Conservation (phyloP, 805 yeast species). For the Tetrapisispora phaffii region DNA sequence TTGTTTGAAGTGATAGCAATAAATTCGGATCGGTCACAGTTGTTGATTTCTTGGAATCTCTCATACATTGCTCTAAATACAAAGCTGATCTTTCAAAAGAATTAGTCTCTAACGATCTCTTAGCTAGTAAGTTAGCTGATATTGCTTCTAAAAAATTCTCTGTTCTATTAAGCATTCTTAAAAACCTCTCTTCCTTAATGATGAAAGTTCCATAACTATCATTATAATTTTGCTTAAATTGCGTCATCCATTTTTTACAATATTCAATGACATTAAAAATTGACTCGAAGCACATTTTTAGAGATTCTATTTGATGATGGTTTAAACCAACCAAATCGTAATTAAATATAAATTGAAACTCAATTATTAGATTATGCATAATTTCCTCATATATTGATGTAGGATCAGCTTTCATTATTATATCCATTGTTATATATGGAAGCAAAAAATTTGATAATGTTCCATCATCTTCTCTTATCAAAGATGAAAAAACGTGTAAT, state of each 20-base stretch:
- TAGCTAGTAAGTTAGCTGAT: slow-evolving; percentile 64
- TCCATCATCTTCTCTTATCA: slow-evolving; percentile 59
- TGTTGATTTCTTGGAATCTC: slow-evolving; percentile 23
- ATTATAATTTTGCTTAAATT: slow-evolving; percentile 30
- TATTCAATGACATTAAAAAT: slow-evolving; percentile 76
- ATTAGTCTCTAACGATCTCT: slow-evolving; percentile 70
- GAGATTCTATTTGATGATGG: slow-evolving; percentile 48
- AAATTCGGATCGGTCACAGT: slow-evolving; percentile 22
- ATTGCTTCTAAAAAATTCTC: slow-evolving; percentile 42
- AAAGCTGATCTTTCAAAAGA: slow-evolving; percentile 82
- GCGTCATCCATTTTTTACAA: slow-evolving; percentile 62
- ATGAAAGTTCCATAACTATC: slow-evolving; percentile 21
- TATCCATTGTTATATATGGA: slow-evolving; percentile 65
- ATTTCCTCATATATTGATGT: slow-evolving; percentile 33
- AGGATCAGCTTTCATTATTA: slow-evolving; percentile 43
- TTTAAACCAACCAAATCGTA: slow-evolving; percentile 36
- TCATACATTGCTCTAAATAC: slow-evolving; percentile 68
- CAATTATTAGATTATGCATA: slow-evolving; percentile 40
- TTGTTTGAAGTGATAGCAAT: slow-evolving; percentile 48
- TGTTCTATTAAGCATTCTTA: slow-evolving; percentile 29
- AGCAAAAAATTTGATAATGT: slow-evolving; percentile 59
- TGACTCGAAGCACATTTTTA: slow-evolving; percentile 58
- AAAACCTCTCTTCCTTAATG: slow-evolving; percentile 17
- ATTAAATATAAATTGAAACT: slow-evolving; percentile 50
- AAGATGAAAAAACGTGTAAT: slow-evolving; percentile 51